phyloP scores from a whole-genome alignment of 768 basidiomycete species.

The Kondoa subrosea region DNA sequence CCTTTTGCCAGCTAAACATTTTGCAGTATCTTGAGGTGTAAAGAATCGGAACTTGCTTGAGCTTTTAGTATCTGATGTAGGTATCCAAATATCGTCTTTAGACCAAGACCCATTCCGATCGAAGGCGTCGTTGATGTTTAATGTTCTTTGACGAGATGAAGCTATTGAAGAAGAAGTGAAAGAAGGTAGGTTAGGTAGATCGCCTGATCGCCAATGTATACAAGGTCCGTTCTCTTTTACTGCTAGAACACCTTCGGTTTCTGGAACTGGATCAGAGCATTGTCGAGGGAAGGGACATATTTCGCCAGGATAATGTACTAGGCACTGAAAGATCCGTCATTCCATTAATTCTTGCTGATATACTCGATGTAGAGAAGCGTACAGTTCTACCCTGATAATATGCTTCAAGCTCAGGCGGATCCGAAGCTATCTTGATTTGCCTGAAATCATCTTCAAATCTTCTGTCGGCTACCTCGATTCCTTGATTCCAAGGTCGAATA shows the following conservation, averaged over 20 bases:
- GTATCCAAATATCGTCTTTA: background rate
- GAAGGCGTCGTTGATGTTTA: background rate
- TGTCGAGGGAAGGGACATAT: background rate
- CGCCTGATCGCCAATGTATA: background rate
- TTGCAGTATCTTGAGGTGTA: background rate
- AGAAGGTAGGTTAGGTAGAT: background rate
- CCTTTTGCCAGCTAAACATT: background rate
- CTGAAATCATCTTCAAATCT: background rate
- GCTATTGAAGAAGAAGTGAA: background rate
- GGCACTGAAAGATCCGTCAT: background rate
- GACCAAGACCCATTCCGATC: conserved; percentile 2
- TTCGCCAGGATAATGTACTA: background rate
- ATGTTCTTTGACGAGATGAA: no score
- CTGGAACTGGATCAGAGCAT: background rate
- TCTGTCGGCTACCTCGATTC: background rate
- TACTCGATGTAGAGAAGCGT: background rate
- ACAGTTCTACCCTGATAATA: background rate
- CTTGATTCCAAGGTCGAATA: background rate
- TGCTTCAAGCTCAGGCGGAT: background rate
- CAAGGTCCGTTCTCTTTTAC: conserved; percentile 1
- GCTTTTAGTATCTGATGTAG: background rate
- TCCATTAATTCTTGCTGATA: background rate
- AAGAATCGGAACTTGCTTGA: background rate
- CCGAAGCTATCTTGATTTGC: background rate
- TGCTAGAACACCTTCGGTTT: background rate